Evolutionary conservation across 257 asterid species (phyloP), one percentile per base, ranked within the genome.

Genomic region (Solanum megistacrolobum): DNA sequence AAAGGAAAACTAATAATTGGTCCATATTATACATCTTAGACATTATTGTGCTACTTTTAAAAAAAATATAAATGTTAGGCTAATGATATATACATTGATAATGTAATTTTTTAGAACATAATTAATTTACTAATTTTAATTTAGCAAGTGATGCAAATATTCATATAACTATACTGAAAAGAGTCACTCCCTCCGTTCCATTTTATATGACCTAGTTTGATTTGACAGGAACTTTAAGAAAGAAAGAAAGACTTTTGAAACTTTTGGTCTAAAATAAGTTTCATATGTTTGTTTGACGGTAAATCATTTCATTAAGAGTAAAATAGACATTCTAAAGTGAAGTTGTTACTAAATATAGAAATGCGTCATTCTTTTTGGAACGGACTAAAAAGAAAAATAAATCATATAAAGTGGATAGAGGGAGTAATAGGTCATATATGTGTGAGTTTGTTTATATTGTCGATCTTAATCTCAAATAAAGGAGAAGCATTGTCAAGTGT

Each of bases 401-500:
- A 55, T 55, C 9, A 20, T 18, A 18, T 18, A 0, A 6, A 55
- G 0, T 55, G n/a, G 1, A 18, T 0, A 55, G 0, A 18, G 3
- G 9, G 10, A 55, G 65, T 55, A 18, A 55, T 3, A 55, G 0
- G 10, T 55, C 7, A 1, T 7, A 58, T 20, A 58, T 3, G 5
- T 20, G 2, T 58, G 16, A 2, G 0, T 25, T 62, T 25, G 14
- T 5, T 10, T n/a, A 10, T 0, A 62, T 62, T 5, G 6, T 10
- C 14, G 0, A n/a, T 10, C 7, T n/a, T 11, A n/a, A 2, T 62
- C 2, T n/a, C 13, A 0, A n/a, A 23, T 62, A 62, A 62, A 5
- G 0, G 29, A 62, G 3, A 25, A 62, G 1, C 1, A 60, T 55
- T 60, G 3, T 0, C 3, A 6, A 60, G 27, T 21, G 13, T 60